Evolutionary conservation across 2,329 filamentous ascomycete species (phyloP).

Genomic region (Aspergillus sp.): DNA sequence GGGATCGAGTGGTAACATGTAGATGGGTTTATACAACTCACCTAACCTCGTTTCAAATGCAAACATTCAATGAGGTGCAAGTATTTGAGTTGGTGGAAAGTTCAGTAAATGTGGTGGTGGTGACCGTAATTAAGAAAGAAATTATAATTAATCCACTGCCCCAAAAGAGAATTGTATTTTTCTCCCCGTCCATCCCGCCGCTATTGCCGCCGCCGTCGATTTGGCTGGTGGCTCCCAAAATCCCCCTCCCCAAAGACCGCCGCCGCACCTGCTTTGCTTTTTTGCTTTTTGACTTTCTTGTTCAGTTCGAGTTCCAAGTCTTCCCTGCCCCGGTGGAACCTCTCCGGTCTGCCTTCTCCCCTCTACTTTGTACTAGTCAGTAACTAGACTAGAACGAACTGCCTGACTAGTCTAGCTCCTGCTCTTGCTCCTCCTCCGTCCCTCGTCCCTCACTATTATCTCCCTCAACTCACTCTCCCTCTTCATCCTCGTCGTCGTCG

Average conservation of each 20-base stretch:
- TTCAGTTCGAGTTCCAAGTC: not conserved
- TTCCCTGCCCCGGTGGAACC: conserved; percentile 9
- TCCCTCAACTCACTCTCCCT: too few relatives aligned
- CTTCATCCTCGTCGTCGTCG: conserved; percentile 11
- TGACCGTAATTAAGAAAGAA: not conserved
- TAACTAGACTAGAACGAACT: too few relatives aligned
- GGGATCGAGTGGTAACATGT: too few relatives aligned
- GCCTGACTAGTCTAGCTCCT: not conserved
- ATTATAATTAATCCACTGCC: not conserved
- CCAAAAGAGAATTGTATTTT: not conserved
- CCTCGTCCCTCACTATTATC: not conserved
- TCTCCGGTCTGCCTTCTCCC: conserved; percentile 8
- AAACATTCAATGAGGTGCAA: too few relatives aligned
- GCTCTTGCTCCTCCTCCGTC: not conserved
- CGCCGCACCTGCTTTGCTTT: conserved; percentile 17
- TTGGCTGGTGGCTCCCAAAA: conserved; percentile 21
- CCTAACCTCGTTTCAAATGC: too few relatives aligned
- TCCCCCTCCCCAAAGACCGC: conserved; percentile 9
- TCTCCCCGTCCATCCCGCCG: conserved; percentile 20
- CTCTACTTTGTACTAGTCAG: not conserved
- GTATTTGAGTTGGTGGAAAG: too few relatives aligned
- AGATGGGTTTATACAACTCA: too few relatives aligned
- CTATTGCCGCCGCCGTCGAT: conserved; percentile 27
- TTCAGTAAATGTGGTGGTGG: not conserved
- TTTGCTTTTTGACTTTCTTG: not conserved